phyloP scores from a whole-genome alignment of 2,329 filamentous ascomycete species.

The Fusarium burgessii region DNA sequence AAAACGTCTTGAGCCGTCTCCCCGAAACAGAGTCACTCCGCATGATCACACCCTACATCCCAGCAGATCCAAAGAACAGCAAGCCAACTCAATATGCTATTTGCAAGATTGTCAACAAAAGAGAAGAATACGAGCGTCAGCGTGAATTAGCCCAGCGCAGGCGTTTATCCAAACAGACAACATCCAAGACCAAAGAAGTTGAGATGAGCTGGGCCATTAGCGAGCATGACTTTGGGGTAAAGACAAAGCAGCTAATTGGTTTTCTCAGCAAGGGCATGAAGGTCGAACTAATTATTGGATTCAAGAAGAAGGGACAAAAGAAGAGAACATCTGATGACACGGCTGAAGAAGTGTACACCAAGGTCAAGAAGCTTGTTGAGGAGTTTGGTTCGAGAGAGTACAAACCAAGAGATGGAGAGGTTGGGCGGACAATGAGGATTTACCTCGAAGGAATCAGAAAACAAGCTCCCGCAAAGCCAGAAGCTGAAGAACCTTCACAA shows the following conservation, averaged over 20 bases:
- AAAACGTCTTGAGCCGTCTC: constrained; percentile 56
- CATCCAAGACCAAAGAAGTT: constrained; percentile 74
- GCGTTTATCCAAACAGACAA: constrained; percentile 56
- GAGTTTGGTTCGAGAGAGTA: constrained; percentile 57
- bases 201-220: constrained; percentile 93
- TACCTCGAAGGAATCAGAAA: constrained; percentile 55
- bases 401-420: constrained; percentile 58
- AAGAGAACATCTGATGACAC: constrained; percentile 71
- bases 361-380: constrained; percentile 52
- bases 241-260: constrained; percentile 72
- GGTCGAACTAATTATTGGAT: constrained; percentile 79
- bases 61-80: constrained; percentile 45
- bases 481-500: neutral
- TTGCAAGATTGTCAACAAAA: constrained; percentile 77
- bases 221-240: constrained; percentile 77
- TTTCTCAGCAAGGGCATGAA: constrained; percentile 81
- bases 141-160: constrained; percentile 59
- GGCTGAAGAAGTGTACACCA: constrained; percentile 66
- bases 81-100: constrained; percentile 61
- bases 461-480: neutral
- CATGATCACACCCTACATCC: constrained; percentile 55
- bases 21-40: constrained; percentile 55
- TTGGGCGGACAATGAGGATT: constrained; percentile 59
- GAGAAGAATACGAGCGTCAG: constrained; percentile 59
- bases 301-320: constrained; percentile 69